These are phyloP conservation scores for Fusarium euwallaceae DNA, from an alignment of 2,329 filamentous ascomycete genomes.

Conservation along the genomic window DNA sequence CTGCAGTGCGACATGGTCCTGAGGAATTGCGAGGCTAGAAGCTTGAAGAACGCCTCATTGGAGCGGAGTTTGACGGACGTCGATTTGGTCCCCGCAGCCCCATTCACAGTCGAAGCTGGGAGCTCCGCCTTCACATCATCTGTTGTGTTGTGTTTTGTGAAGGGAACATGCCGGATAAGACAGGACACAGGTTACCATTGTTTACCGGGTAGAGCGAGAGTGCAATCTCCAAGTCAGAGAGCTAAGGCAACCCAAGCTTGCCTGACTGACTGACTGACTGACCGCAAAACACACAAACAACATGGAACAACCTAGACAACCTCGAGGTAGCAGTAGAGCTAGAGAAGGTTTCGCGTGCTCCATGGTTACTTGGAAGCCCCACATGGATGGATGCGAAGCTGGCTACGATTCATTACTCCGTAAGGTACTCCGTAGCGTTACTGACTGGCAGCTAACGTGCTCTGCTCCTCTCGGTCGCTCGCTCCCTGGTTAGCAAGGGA, in stretches of 20 bases:
- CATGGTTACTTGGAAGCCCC: constrained; percentile 8
- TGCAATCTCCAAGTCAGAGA: not conserved
- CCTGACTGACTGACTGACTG: not conserved
- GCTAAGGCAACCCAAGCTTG: not conserved
- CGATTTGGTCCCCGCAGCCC: constrained; percentile 28
- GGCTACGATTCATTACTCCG: not conserved
- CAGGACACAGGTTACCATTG: not conserved
- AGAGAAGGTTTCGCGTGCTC: constrained; percentile 10
- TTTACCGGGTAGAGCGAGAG: not conserved
- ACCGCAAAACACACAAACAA: constrained; percentile 3
- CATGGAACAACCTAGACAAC: constrained; percentile 12
- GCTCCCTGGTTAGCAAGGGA: constrained; percentile 1
- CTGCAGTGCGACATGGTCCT: not conserved
- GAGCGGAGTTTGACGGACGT: constrained; percentile 17
- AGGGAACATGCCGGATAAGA: not conserved
- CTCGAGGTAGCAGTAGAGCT: not conserved
- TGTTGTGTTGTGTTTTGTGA: constrained; percentile 4
- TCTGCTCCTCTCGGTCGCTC: not conserved
- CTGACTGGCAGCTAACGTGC: not conserved
- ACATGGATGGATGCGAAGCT: not conserved
- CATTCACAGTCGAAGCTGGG: constrained; percentile 14
- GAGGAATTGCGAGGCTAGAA: constrained; percentile 9
- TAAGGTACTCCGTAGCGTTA: not conserved
- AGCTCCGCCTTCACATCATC: constrained; percentile 27
- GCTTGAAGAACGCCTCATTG: constrained; percentile 20